Base-by-base conservation (phyloP, 2,329 filamentous ascomycete genomes). In the Aspergillus proliferans region DNA sequence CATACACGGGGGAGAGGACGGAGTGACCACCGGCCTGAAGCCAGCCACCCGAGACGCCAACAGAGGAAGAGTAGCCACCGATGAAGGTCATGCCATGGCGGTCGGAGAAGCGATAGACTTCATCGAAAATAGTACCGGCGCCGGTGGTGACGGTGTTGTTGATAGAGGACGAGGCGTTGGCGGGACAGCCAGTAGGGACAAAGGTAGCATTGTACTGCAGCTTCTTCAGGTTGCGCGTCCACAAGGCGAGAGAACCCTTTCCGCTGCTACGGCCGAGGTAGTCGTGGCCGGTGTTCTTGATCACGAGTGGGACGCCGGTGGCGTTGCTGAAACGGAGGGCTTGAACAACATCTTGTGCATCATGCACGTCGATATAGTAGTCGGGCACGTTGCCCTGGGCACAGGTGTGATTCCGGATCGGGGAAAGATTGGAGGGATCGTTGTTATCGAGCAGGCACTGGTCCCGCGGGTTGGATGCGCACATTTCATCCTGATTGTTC, bases 201-300 rank as follows among this genome's bases (percentile, higher is more conserved):
- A 52, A 55, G 14, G 12, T 14, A 1, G 47, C n/a, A 6, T 38
- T 34, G 36, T 61, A 60, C 10, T 22, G 21, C 19, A 65, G 51
- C 15, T 49, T 46, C 45, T 56, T 55, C 21, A 69, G 44, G 3
- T 57, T 58, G 41, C 61, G 64, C 3, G 60, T 58, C 63, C 65
- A 66, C 7, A 68, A 57, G 9, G 58, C 50, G 2, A 69, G 50
- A 0, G 60, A 54, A 3, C 58, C 60, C 14, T 61, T 59, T 4
- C 56, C 57, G 51, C 60, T 67, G 36, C 58, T 66, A 26, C 65
- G 61, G 6, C 58, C 60, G 50, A 66, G 58, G 45, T 61, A 68
- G 39, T 68, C 66, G 47, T 69, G 65, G 3, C 66, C 66, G 38
- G 56, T 65, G 41, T 68, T 68, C 51, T 68, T 65, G 46, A 69